A percentile compares a stretch with the other conserved stretches of the same genome.
Conservation (phyloP, 192 early-diverging fungal genomes). For the Coemansia sp. region DNA sequence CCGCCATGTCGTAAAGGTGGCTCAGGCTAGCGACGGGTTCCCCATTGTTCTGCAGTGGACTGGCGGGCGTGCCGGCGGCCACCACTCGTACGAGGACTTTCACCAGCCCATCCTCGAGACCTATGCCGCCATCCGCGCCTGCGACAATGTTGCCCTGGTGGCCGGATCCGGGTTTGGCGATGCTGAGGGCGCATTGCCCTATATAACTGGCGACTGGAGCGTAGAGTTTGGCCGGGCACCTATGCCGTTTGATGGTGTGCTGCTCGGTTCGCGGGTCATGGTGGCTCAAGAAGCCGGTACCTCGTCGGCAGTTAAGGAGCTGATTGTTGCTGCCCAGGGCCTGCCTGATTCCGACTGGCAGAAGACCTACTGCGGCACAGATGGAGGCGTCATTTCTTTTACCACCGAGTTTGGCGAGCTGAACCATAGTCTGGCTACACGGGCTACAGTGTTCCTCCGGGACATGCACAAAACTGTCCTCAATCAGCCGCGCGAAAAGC, state of each 20-base stretch:
- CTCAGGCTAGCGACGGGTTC: constrained; percentile 72
- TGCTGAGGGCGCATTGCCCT: constrained; percentile 77
- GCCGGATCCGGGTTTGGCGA: constrained; percentile 91
- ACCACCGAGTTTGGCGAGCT: constrained; percentile 89
- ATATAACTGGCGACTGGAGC: constrained; percentile 92
- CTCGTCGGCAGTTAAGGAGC: constrained; percentile 65
- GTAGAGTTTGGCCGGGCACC: constrained; percentile 68
- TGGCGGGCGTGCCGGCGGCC: constrained; percentile 89
- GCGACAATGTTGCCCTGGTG: constrained; percentile 75
- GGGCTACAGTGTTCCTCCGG: constrained; percentile 70
- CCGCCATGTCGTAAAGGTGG: constrained; percentile 78
- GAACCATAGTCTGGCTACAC: constrained; percentile 86
- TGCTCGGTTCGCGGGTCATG: constrained; percentile 96
- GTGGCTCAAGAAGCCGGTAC: constrained; percentile 74
- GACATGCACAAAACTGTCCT: constrained; percentile 79
- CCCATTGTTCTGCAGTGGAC: constrained; percentile 93
- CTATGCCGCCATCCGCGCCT: constrained; percentile 63
- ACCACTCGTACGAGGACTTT: constrained; percentile 95
- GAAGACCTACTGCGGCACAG: constrained; percentile 67
- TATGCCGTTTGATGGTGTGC: constrained; percentile 94
- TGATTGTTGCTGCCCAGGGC: constrained; percentile 82
- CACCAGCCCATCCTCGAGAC: constrained; percentile 79
- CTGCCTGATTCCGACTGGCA: constrained; percentile 77
- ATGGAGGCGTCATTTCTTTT: constrained; percentile 82
- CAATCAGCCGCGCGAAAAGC: constrained; percentile 75